Percentiles rank a stretch among this genome's conserved stretches.
Evolutionary conservation across 768 basidiomycete species (phyloP).

Genomic region (Mycena capillaripes): DNA sequence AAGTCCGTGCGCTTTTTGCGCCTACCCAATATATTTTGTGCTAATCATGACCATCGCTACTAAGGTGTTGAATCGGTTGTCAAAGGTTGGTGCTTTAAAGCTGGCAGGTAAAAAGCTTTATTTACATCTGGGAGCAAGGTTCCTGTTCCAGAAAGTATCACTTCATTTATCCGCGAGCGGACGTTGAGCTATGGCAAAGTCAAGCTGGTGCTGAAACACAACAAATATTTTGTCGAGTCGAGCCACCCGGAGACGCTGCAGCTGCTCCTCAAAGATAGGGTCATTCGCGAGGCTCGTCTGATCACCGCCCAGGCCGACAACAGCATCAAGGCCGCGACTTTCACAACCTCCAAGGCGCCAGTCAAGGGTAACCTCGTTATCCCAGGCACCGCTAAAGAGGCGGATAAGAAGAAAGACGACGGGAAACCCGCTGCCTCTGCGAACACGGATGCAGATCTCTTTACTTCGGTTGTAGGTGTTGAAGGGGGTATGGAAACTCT

Average conservation of each 20-base stretch:
- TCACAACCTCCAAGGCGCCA: conserved; percentile 87
- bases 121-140: conserved; percentile 65
- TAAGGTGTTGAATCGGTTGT: conserved; percentile 85
- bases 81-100: conserved; percentile 65
- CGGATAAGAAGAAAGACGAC: conserved; percentile 78
- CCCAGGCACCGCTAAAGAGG: conserved; percentile 84
- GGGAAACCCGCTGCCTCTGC: conserved; percentile 46
- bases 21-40: conserved; percentile 32
- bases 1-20: conserved; percentile 71
- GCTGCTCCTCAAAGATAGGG: conserved; percentile 85
- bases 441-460: conserved; percentile 79
- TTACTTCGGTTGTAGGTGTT: conserved; percentile 96
- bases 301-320: conserved; percentile 77
- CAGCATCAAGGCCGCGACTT: conserved; percentile 81
- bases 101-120: conserved; percentile 5
- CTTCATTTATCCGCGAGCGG: conserved; percentile 90
- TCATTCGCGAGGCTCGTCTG: conserved; percentile 89
- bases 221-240: conserved; percentile 97
- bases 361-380: conserved; percentile 87
- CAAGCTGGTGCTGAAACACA: conserved; percentile 97
- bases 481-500: conserved; percentile 73
- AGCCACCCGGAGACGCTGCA: conserved; percentile 95
- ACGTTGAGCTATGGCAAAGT: conserved; percentile 98
- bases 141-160: conserved; percentile 90
- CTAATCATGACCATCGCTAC: conserved; percentile 47